Conservation (phyloP, 495 filamentous ascomycete genomes). For the Pseudoneurospora amorphoporcata region DNA sequence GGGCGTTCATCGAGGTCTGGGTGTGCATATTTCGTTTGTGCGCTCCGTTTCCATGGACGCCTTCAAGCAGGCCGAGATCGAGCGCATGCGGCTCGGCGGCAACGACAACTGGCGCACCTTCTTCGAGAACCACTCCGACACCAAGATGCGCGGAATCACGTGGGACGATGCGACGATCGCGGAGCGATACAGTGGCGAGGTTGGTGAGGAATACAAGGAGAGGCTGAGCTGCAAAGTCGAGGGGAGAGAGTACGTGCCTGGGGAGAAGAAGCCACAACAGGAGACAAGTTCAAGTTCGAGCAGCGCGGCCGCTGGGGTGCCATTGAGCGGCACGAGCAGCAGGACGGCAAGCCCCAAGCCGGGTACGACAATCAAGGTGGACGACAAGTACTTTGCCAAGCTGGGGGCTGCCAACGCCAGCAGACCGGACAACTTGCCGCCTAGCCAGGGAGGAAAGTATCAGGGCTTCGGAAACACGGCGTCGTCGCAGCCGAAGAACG, state of each 20-base stretch:
- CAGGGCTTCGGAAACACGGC: conserved; percentile 76
- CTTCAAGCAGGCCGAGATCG: conserved; percentile 80
- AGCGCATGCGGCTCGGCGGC: conserved; percentile 76
- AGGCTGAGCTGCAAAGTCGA: conserved; percentile 77
- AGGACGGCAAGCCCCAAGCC: conserved; percentile 53
- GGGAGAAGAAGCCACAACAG: conserved; percentile 33
- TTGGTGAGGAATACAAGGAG: conserved; percentile 95
- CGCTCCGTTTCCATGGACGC: conserved; percentile 95
- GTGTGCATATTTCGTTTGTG: conserved; percentile 97
- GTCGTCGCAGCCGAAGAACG: conserved; percentile 29
- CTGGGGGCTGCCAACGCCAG: conserved; percentile 70
- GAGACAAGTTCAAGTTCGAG: conserved; percentile 14
- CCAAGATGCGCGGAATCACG: conserved; percentile 42
- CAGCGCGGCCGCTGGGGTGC: conserved; percentile 30
- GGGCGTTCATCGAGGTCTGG: conserved; percentile 85
- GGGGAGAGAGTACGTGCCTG: conserved; percentile 67
- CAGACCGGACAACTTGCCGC: conserved; percentile 63
- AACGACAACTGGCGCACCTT: conserved; percentile 79
- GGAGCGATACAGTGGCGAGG: conserved; percentile 75
- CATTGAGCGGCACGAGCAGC: conserved; percentile 48
- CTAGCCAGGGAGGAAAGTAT: conserved; percentile 87
- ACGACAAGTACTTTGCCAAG: conserved; percentile 84
- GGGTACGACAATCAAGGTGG: conserved; percentile 41
- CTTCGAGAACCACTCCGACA: conserved; percentile 63
- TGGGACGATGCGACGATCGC: conserved; percentile 76